These are phyloP conservation scores for Fusarium redolens DNA, from an alignment of 2,329 filamentous ascomycete species.

Conservation along the genomic window DNA sequence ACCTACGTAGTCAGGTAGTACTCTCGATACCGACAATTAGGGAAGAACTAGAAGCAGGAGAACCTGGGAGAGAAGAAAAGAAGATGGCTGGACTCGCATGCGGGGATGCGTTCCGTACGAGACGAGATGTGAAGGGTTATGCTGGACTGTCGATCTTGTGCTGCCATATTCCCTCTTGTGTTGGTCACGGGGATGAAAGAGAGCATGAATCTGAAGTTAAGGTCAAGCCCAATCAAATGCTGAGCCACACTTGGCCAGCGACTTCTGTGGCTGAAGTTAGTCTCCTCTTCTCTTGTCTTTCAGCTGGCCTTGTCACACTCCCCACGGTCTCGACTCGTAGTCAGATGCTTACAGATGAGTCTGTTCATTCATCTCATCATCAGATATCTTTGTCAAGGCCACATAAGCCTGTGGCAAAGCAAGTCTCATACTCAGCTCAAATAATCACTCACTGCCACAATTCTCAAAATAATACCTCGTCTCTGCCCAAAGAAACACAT, in stretches of 20 bases:
- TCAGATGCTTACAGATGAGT: background rate
- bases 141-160: constrained; percentile 25
- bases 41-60: constrained; percentile 3
- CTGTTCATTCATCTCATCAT: constrained; percentile 15
- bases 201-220: constrained; percentile 2
- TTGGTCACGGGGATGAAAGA: background rate
- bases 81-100: constrained; percentile 27
- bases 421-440: background rate
- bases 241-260: constrained; percentile 23
- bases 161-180: constrained; percentile 17
- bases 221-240: constrained; percentile 5
- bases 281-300: constrained; percentile 17
- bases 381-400: constrained; percentile 11
- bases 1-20: background rate
- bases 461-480: constrained; percentile 18
- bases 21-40: constrained; percentile 2
- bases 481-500: constrained; percentile 9
- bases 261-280: constrained; percentile 12
- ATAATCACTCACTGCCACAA: constrained; percentile 11
- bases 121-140: constrained; percentile 9
- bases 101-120: constrained; percentile 4
- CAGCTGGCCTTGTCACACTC: constrained; percentile 32
- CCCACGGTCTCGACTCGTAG: constrained; percentile 7
- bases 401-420: constrained; percentile 32
- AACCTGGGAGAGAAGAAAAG: constrained; percentile 20